Evolutionary conservation across 495 filamentous ascomycete genomes (phyloP), one percentile per base, ranked within the genome.

Genomic region (Gamarada debralockiae): DNA sequence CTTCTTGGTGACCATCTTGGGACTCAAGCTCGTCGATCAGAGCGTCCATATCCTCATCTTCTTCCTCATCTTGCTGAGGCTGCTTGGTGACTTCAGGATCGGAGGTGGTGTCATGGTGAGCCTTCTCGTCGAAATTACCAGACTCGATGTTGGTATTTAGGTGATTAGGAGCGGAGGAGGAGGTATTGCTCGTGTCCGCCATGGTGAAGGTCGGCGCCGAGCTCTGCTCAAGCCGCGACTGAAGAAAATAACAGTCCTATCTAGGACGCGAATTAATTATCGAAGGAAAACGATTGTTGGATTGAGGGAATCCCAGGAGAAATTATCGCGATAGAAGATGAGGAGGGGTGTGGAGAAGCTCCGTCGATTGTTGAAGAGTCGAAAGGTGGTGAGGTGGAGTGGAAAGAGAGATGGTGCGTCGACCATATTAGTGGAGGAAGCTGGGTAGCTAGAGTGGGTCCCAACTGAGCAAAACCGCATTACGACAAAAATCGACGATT

Each of bases 11-110:
- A 29, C 83, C 87, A 65, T 92, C 87, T 50, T 86, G 73, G 13
- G 82, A 87, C 66, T 91, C 83, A 48, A 96, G 82, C 56, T 91
- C 89, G 55, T 87, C 82, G 53, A 96, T 92, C 57, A 96, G 76
- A 50, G 78, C 76, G 63, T 92, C 86, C 51, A 96, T 87, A 61
- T 89, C 82, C 70, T 85, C 82, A 56, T 84, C 80, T 20, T 85
- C 79, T 34, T 86, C 82, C 37, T 86, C 82, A 13, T 86, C 78
- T 10, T 57, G 47, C n/a, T 38, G 20, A 3, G 37, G 9, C 0
- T 24, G 2, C 14, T 25, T 14, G 22, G 21, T 12, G 42, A 20
- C 18, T 6, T 22, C 29, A 13, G 48, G 10, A 14, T 36, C 22
- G 1, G 51, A 41, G n/a, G n/a, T n/a, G n/a, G n/a, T n/a, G 39